Evolutionary conservation across 257 asterid species (phyloP).

Genomic region (Ilex aquifolium): DNA sequence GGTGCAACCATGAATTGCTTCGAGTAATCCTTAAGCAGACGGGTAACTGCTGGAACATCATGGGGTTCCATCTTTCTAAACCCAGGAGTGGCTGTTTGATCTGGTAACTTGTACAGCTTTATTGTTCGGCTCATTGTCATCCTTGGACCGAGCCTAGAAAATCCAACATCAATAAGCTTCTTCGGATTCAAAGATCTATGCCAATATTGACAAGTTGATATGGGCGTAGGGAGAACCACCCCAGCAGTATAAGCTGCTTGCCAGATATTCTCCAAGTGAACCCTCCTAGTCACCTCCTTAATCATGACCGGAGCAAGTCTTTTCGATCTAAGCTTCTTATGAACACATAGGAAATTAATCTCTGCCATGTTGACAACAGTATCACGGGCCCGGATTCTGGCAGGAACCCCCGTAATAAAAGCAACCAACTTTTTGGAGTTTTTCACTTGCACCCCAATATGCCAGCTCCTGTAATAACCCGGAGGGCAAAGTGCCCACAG

Average conservation of each 20-base stretch:
- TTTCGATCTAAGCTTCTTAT: constrained; percentile 3
- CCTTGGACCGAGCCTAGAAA: constrained; percentile 1
- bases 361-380: background rate
- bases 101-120: constrained; percentile 1
- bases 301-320: constrained; percentile 1
- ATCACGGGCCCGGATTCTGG: background rate
- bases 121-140: constrained; percentile 4
- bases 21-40: background rate
- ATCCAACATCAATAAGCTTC: constrained; percentile 5
- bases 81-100: background rate
- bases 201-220: constrained; percentile 3
- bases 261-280: constrained; percentile 4
- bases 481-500: background rate
- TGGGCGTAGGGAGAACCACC: constrained; percentile 2
- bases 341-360: constrained; percentile 1
- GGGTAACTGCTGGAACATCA: constrained; percentile 3
- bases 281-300: constrained; percentile 3
- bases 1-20: background rate
- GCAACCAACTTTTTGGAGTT: background rate
- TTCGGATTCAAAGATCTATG: constrained; percentile 3
- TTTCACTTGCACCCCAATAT: background rate
- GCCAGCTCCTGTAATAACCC: background rate
- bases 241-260: constrained; percentile 7
- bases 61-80: background rate
- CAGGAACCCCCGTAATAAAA: constrained; percentile 1